Base-by-base conservation (phyloP, 148 eudicot species). In the Silene conica region DNA sequence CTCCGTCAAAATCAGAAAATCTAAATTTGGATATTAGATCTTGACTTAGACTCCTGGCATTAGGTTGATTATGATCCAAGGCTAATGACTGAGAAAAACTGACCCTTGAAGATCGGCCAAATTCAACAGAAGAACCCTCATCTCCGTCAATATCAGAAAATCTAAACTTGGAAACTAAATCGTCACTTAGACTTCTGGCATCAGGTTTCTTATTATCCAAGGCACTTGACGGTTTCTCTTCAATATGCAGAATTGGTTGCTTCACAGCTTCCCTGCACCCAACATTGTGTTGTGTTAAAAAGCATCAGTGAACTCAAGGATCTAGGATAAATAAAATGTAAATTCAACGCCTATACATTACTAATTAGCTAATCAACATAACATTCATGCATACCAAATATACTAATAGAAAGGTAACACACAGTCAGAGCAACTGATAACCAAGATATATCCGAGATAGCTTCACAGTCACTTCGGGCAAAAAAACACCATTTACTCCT, bases 111-210 rank as follows among this genome's bases (percentile, higher is more conserved):
- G 56, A 62, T 31, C 14, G 79, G 54, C 72, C 81, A 50, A 70
- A 73, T 11, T 67, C 81, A 74, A 68, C 83, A 7, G 67, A 71
- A 71, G 59, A 74, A 73, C 80, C 73, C 76, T 76, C 63, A 80
- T 43, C 43, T 41, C 34, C 74, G 20, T 72, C 25, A 22, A 68
- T 73, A 31, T 69, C 61, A 46, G 77, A 46, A 34, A 46, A 28
- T 48, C 60, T 48, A 43, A 67, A 60, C 20, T 19, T 67, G 8
- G 56, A 68, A 54, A 22, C 61, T 68, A 68, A 19, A 8, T 78
- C 80, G 28, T 34, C 34, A 58, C 59, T 69, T 23, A 69, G 12
- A 63, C 25, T 64, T 57, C 70, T 56, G 18, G 59, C 28, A 54
- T 12, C 71, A 62, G 70, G 65, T 62, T 34, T 31, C 52, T 52